Evolutionary conservation across 2,329 filamentous ascomycete genomes (phyloP).

Genomic region (Beauveria bassiana): DNA sequence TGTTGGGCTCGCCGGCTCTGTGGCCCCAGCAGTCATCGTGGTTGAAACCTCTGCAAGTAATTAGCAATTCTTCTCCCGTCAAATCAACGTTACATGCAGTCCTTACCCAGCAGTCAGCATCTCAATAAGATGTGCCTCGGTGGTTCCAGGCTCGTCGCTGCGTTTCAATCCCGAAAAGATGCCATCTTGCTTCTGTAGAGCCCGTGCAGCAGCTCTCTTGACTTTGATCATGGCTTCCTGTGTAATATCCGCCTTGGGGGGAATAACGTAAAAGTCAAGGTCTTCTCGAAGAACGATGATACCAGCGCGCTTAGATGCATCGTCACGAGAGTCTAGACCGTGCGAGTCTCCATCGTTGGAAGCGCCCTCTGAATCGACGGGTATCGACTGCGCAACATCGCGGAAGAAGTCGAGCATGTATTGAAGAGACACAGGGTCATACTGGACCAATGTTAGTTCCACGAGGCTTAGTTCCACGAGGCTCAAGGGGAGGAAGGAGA

Average conservation of each 20-base stretch:
- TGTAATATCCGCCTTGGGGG: constrained; percentile 74
- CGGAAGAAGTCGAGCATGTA: constrained; percentile 99
- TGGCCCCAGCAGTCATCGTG: constrained; percentile 95
- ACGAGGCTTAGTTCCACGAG: background rate
- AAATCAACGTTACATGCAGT: background rate
- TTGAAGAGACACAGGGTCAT: constrained; percentile 90
- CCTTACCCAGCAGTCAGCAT: constrained; percentile 96
- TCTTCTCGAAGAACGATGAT: constrained; percentile 97
- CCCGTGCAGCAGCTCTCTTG: constrained; percentile 82
- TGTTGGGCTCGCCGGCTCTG: constrained; percentile 93
- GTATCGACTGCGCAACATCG: constrained; percentile 92
- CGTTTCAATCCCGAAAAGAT: constrained; percentile 94
- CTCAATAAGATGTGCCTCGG: constrained; percentile 96
- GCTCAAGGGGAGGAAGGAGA: constrained; percentile 18
- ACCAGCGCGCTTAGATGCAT: constrained; percentile 82
- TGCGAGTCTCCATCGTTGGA: constrained; percentile 55
- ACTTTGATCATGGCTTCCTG: constrained; percentile 91
- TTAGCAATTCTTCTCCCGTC: constrained; percentile 12
- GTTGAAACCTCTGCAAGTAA: constrained; percentile 71
- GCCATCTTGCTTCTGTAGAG: constrained; percentile 80
- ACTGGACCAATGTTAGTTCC: constrained; percentile 47
- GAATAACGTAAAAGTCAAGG: constrained; percentile 95
- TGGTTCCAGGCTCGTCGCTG: constrained; percentile 92
- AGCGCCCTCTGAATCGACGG: constrained; percentile 60
- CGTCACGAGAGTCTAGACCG: constrained; percentile 67